Evolutionary conservation across 805 yeast genomes (phyloP).

Genomic region (Candida montana): DNA sequence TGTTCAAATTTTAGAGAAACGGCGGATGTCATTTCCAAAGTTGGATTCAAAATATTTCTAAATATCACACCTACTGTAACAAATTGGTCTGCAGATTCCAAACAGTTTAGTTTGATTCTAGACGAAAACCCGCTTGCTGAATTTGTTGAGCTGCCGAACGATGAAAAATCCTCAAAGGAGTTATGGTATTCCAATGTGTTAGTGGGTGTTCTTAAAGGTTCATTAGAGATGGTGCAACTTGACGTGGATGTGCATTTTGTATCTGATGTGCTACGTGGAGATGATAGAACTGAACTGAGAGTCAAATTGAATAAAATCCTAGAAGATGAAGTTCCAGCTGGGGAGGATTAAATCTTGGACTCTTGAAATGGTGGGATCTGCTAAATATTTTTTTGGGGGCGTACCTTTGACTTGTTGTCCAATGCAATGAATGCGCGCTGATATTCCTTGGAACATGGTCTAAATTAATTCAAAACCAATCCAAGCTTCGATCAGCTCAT

Average conservation of each 20-base stretch:
- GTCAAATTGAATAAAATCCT: conserved; percentile 65
- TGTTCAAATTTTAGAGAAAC: conserved; percentile 79
- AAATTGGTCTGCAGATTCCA: conserved; percentile 73
- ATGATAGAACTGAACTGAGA: conserved; percentile 71
- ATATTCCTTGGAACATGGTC: too few species aligned
- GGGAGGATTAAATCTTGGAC: conserved; percentile 81
- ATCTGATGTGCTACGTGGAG: conserved; percentile 78
- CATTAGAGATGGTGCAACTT: conserved; percentile 91
- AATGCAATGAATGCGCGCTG: too few species aligned
- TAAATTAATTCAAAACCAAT: too few species aligned
- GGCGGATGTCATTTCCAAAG: conserved; percentile 76
- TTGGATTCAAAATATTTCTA: conserved; percentile 86
- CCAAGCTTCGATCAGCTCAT: too few species aligned
- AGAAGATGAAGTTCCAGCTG: conserved; percentile 95
- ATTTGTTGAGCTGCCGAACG: conserved; percentile 90
- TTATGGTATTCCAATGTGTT: conserved; percentile 91
- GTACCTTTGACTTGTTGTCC: too few species aligned
- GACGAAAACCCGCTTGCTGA: conserved; percentile 90
- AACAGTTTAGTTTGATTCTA: conserved; percentile 65
- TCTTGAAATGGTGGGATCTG: too few species aligned
- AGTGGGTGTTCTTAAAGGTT: conserved; percentile 87
- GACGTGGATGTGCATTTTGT: conserved; percentile 81
- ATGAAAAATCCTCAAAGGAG: conserved; percentile 59
- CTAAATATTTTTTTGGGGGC: too few species aligned
- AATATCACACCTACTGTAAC: conserved; percentile 73